Evolutionary conservation across 2,329 filamentous ascomycete genomes (phyloP), one percentile per base, ranked within the genome.

Genomic region (Colletotrichum filicis): DNA sequence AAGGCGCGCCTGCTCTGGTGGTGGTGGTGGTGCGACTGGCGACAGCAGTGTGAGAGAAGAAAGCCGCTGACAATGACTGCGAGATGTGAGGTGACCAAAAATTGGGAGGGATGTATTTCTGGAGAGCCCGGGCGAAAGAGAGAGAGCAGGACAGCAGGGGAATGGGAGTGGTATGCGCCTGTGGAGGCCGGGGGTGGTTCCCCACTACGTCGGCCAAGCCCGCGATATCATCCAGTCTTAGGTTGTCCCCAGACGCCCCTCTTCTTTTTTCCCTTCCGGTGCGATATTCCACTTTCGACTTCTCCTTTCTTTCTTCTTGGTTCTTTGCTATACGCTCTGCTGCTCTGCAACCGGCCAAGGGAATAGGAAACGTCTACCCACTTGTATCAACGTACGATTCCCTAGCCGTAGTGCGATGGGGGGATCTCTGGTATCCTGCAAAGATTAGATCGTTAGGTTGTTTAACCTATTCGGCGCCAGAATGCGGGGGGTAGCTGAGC

Each of bases 81-180:
- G 52, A 55, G 63, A 57, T 69, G n/a, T 28, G 52, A 55, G 63
- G 57, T 69, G 59, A 57, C 70, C 55, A 65, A 70, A 58, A 60
- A 69, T 56, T 65, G 66, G 66, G 70, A 73, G 70, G 70, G 66
- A 73, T 70, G 60, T 68, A 35, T 49, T 30, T 30, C 63, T 71
- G 63, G 56, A 53, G 68, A 62, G 59, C 24, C 59, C 42, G 28
- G 42, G 59, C 59, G 37, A 62, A 62, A 30, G 60, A 63, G 60
- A 63, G 60, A 63, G n/a, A 14, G 56, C 35, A 24, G 22, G 35
- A 24, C 42, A 62, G 42, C 32, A 42, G 37, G 37, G 37, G 37
- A 42, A 8, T 16, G 56, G 63, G 56, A 67, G 67, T 35, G 30
- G 8, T 32, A 35, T 67, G 68, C 49, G 68, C 68, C 68, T 42